Base-by-base conservation (phyloP, 1,284 basidiomycete genomes). In the Coniophora puteana region DNA sequence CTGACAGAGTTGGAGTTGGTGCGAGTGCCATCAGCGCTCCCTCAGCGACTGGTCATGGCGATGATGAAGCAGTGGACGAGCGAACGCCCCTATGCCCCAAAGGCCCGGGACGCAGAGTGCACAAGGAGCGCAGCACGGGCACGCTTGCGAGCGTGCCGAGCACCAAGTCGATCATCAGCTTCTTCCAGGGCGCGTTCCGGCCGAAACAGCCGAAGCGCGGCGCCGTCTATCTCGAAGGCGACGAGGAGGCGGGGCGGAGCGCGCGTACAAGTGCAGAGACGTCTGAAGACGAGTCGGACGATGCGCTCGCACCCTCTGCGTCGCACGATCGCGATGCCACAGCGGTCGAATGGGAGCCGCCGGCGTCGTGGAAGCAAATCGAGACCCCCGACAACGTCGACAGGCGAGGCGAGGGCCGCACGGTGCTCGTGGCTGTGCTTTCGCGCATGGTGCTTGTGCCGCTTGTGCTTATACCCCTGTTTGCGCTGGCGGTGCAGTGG, bases 391-490 rank as follows among this genome's bases (percentile, higher is more conserved):
- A n/a, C n/a, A n/a, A n/a, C n/a, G n/a, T n/a, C n/a, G n/a, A n/a
- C n/a, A n/a, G n/a, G n/a, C 49, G 44, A 0, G 88, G 89, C 2
- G 90, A 94, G 70, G 83, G 83, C 35, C 78, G 74, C 57, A 93
- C 93, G 4, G 83, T 97, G 14, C 62, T 84, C 21, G 77, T 96
- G 12, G 80, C 90, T 4, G 77, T 95, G 16, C 38, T 79, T 14
- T 74, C 85, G 40, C 71, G 93, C 47, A 97, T 96, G 93, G 58
- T 97, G 31, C 56, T 97, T 47, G 88, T 89, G 8, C 93, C 93
- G 1, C 46, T 88, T 32, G 43, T 94, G 8, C 66, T 94, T 40
- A 66, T 92, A 43, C 92, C 91, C 0, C 38, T 89, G 13, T 72
- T 93, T 58, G 74, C 78, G 13, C 49, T 83, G 8, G 69, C 80